Conservation (phyloP, 192 early-diverging fungal species). For the Coemansia sp. region DNA sequence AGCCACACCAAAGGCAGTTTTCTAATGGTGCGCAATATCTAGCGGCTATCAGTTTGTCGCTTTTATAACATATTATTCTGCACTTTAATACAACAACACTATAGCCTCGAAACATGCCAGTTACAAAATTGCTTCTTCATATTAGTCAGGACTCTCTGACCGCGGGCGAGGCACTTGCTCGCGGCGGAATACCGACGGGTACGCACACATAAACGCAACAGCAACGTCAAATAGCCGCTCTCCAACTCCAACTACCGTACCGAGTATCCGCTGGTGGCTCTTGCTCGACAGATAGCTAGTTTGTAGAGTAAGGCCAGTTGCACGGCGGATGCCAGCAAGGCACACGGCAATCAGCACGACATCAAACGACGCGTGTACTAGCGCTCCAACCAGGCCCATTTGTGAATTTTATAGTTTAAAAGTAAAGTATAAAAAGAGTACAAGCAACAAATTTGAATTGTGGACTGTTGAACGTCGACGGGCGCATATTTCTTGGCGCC, state of each 20-base stretch:
- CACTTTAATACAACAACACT: not conserved
- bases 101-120: not conserved
- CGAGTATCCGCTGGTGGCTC: conserved; percentile 46
- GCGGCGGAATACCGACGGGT: conserved; percentile 49
- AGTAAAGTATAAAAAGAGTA: not conserved
- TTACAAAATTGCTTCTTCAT: not conserved
- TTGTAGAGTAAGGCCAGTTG: conserved; percentile 47
- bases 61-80: not conserved
- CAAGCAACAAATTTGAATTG: not conserved
- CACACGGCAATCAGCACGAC: conserved; percentile 45
- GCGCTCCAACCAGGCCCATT: conserved; percentile 50
- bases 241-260: conserved; percentile 42
- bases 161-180: conserved; percentile 16
- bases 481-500: not conserved
- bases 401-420: not conserved
- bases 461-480: not conserved
- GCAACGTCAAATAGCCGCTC: conserved; percentile 53
- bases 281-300: conserved; percentile 29
- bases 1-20: conserved; percentile 20
- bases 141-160: conserved; percentile 14
- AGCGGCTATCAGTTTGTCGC: not conserved
- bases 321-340: conserved; percentile 55
- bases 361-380: conserved; percentile 46
- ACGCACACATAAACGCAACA: conserved; percentile 53
- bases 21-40: conserved; percentile 3